phyloP scores from a whole-genome alignment of 1,139 yeast genomes.

The Entelexis sorbosivorans region DNA sequence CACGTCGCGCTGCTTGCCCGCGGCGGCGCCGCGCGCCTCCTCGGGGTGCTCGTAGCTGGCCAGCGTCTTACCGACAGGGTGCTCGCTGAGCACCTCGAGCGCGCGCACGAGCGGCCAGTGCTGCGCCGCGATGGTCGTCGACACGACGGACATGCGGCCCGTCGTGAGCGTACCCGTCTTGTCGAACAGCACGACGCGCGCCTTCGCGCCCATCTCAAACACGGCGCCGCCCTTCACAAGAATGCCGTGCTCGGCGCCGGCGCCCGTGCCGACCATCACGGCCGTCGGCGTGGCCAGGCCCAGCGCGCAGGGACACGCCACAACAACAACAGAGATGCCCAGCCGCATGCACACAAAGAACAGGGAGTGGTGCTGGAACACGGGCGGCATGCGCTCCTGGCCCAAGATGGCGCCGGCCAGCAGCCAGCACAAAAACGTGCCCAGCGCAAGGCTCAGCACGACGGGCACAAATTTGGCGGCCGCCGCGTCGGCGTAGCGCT shows the following conservation, averaged over 20 bases:
- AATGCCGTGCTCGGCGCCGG: conserved; percentile 83
- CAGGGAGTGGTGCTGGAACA: conserved; percentile 37
- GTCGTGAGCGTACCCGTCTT: conserved; percentile 92
- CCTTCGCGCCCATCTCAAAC: conserved; percentile 58
- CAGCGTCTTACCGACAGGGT: conserved; percentile 76
- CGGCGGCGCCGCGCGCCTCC: background rate
- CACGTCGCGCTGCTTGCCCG: conserved; percentile 22
- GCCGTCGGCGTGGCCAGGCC: conserved; percentile 98
- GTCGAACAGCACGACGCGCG: conserved; percentile 70
- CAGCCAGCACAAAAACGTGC: conserved; percentile 64
- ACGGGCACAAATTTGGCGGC: conserved; percentile 82
- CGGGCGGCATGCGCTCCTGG: conserved; percentile 35
- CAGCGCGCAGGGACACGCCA: conserved; percentile 96
- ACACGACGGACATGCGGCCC: conserved; percentile 59
- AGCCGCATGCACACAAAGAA: conserved; percentile 62
- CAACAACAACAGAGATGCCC: conserved; percentile 89
- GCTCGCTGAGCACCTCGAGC: conserved; percentile 67
- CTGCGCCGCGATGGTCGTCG: conserved; percentile 25
- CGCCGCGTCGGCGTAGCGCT: conserved; percentile 70
- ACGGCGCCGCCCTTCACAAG: conserved; percentile 89
- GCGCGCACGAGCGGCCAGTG: conserved; percentile 56
- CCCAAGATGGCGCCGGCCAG: conserved; percentile 10
- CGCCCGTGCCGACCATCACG: conserved; percentile 96
- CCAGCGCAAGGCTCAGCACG: conserved; percentile 48
- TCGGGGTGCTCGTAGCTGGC: conserved; percentile 24